phyloP scores from a whole-genome alignment of 1,284 basidiomycete species.

The Apiotrichum siamense region DNA sequence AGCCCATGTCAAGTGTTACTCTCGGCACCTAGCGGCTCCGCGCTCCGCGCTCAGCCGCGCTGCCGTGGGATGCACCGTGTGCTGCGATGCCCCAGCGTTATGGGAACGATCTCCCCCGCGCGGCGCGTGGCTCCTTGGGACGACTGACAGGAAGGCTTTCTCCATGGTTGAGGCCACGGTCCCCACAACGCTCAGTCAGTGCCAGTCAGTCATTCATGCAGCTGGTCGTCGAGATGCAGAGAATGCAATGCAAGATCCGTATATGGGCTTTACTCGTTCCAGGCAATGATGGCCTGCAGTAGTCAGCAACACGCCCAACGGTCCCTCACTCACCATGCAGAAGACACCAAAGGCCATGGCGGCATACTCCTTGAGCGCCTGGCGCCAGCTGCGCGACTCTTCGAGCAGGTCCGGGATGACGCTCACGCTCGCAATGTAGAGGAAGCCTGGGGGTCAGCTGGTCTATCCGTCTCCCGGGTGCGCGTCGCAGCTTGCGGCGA shows the following conservation, averaged over 20 bases:
- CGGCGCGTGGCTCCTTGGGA: too few species aligned
- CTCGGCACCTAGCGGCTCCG: too few species aligned
- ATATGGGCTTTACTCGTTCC: slow-evolving; percentile 66
- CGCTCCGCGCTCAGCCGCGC: too few species aligned
- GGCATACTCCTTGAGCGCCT: slow-evolving; percentile 81
- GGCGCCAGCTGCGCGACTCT: slow-evolving; percentile 75
- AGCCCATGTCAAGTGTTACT: too few species aligned
- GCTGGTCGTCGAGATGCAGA: too few species aligned
- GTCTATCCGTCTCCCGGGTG: neutral
- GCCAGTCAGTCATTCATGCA: too few species aligned
- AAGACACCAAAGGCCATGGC: slow-evolving; percentile 81
- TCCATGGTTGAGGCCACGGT: too few species aligned
- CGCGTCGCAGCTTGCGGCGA: neutral
- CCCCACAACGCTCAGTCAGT: too few species aligned
- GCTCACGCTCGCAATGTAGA: slow-evolving; percentile 84
- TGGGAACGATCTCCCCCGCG: too few species aligned
- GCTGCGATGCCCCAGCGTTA: too few species aligned
- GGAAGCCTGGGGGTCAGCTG: slow-evolving; percentile 59
- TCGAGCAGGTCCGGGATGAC: slow-evolving; percentile 77
- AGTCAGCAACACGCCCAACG: neutral
- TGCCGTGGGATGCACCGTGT: too few species aligned
- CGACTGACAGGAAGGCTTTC: too few species aligned
- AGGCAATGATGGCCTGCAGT: slow-evolving; percentile 42
- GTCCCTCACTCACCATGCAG: slow-evolving; percentile 61
- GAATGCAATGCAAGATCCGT: neutral